phyloP scores from a whole-genome alignment of 2,329 filamentous ascomycete species.

The Alternaria metachromatica region DNA sequence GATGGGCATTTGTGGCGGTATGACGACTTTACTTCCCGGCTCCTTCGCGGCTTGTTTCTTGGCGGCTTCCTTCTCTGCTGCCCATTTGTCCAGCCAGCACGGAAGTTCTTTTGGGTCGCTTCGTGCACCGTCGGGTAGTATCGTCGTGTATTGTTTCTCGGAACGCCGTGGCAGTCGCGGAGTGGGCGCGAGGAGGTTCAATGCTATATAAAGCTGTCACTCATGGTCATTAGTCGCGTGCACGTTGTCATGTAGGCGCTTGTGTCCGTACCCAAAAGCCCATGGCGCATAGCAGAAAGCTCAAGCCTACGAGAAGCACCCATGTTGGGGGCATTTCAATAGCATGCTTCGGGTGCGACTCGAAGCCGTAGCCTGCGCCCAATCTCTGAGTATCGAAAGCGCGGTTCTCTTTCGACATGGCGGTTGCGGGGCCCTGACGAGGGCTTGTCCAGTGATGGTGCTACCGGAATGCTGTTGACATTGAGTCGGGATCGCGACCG shows the following conservation, averaged over 20 bases:
- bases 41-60: slow-evolving; percentile 37
- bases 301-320: slow-evolving; percentile 34
- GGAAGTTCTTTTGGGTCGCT: slow-evolving; percentile 67
- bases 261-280: slow-evolving; percentile 37
- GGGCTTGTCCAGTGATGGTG: slow-evolving; percentile 18
- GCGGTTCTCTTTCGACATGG: slow-evolving; percentile 31
- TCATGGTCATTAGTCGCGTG: slow-evolving; percentile 1
- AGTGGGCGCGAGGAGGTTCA: slow-evolving; percentile 79
- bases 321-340: slow-evolving; percentile 44
- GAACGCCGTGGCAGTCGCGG: slow-evolving; percentile 76
- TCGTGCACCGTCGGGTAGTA: slow-evolving; percentile 67
- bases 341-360: slow-evolving; percentile 27
- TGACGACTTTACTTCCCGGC: slow-evolving; percentile 27
- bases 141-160: slow-evolving; percentile 86
- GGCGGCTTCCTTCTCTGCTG: slow-evolving; percentile 61
- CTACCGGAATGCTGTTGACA: slow-evolving; percentile 31
- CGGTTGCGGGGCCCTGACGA: slow-evolving; percentile 10
- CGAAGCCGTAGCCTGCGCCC: slow-evolving; percentile 36
- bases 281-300: slow-evolving; percentile 32
- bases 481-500: slow-evolving; percentile 17
- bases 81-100: slow-evolving; percentile 85
- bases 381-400: slow-evolving; percentile 33
- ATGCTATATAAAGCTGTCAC: slow-evolving; percentile 67
- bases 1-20: slow-evolving; percentile 60
- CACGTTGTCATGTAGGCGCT: not conserved